Evolutionary conservation across 2,329 filamentous ascomycete genomes (phyloP).

Genomic region (Colletotrichum sp.): DNA sequence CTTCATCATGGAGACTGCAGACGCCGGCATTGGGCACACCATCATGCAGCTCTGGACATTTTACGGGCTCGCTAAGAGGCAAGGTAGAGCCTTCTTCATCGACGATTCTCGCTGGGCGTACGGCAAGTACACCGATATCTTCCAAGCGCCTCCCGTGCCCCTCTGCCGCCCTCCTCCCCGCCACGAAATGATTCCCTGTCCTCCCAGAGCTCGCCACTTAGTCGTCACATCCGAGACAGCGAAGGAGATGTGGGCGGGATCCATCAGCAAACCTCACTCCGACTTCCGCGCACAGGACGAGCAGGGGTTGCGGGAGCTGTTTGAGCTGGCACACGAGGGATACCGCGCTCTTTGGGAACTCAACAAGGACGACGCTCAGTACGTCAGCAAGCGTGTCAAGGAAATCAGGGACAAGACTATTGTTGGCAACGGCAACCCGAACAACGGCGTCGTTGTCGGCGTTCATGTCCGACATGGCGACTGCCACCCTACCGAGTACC

Average conservation of each 20-base stretch:
- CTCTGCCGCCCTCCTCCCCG: constrained; percentile 74
- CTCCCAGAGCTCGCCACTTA: constrained; percentile 75
- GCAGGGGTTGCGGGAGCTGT: constrained; percentile 62
- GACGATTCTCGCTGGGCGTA: constrained; percentile 87
- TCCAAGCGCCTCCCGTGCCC: constrained; percentile 68
- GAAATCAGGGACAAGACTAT: constrained; percentile 57
- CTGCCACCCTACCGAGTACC: constrained; percentile 75
- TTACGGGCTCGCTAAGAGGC: constrained; percentile 78
- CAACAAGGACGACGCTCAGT: constrained; percentile 66
- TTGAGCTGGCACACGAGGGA: constrained; percentile 69
- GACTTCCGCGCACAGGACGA: constrained; percentile 42
- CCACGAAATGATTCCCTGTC: constrained; percentile 80
- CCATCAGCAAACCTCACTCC: constrained; percentile 58
- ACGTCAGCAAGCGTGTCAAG: constrained; percentile 64
- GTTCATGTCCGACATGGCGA: constrained; percentile 84
- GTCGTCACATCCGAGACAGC: constrained; percentile 75
- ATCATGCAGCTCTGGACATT: constrained; percentile 84
- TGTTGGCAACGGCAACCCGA: constrained; percentile 44
- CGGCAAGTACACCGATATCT: constrained; percentile 75
- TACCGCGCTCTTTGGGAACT: constrained; percentile 79
- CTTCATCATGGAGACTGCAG: constrained; percentile 73
- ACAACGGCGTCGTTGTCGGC: constrained; percentile 65
- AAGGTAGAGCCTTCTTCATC: constrained; percentile 80
- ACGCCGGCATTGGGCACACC: constrained; percentile 78
- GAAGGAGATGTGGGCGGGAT: constrained; percentile 66